phyloP scores from a whole-genome alignment of 139 green algal species.

The Chlamydomonas applanata region DNA sequence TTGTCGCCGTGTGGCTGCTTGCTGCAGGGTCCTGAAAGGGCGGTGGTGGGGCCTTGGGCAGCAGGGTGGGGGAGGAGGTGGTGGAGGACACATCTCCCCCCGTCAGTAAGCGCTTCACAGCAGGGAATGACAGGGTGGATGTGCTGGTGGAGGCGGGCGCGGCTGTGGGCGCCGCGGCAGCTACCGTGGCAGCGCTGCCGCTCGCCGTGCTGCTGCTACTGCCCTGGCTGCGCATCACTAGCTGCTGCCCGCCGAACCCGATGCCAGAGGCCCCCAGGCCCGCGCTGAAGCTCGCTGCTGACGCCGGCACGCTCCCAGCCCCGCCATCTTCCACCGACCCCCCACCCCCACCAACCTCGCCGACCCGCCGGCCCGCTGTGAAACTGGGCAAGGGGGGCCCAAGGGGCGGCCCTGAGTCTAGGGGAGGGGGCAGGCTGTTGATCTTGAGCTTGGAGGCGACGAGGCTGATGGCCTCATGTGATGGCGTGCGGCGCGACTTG shows the following conservation, averaged over 20 bases:
- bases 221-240: neutral
- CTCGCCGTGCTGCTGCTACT: neutral
- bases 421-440: conserved; percentile 21
- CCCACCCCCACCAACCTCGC: no score
- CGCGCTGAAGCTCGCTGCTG: neutral
- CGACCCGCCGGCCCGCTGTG: neutral
- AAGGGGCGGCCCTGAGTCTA: conserved; percentile 32
- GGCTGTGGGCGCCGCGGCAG: neutral
- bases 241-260: neutral
- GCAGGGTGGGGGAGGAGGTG: no score
- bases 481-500: conserved; percentile 68
- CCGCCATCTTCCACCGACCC: no score
- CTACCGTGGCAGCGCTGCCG: neutral
- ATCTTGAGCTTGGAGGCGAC: conserved; percentile 37
- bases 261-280: neutral
- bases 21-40: no score
- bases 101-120: no score
- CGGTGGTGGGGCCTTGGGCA: no score
- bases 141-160: neutral
- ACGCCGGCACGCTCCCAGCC: neutral
- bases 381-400: neutral
- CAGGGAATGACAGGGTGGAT: no score
- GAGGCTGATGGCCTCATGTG: conserved; percentile 62
- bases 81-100: no score
- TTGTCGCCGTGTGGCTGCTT: no score